These are phyloP conservation scores for Sporisorium sorghi DNA, from an alignment of 1,284 basidiomycete genomes.

Conservation along the genomic window DNA sequence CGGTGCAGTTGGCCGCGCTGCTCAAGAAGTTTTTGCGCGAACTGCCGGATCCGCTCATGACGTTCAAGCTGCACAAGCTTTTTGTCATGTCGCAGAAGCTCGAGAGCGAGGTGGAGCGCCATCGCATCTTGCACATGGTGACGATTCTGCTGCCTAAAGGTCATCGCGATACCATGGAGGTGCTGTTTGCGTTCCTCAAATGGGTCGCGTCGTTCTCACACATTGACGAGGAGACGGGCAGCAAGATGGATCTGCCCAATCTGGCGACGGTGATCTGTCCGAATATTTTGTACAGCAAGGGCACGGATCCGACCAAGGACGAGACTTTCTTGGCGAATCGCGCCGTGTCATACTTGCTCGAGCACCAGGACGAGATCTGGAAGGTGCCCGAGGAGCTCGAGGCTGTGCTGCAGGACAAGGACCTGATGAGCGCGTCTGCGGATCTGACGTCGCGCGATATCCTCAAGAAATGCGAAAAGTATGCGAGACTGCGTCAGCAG, in stretches of 20 bases:
- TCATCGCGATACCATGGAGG: slow-evolving; percentile 97
- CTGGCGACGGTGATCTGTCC: slow-evolving; percentile 98
- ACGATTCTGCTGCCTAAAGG: slow-evolving; percentile 88
- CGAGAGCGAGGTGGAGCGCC: slow-evolving; percentile 81
- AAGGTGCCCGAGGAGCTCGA: slow-evolving; percentile 64
- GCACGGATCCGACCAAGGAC: slow-evolving; percentile 86
- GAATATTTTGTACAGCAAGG: slow-evolving; percentile 88
- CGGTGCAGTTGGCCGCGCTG: slow-evolving; percentile 94
- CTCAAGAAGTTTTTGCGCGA: slow-evolving; percentile 97
- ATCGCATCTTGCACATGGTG: slow-evolving; percentile 85
- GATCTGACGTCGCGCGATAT: slow-evolving; percentile 64
- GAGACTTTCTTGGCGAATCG: slow-evolving; percentile 91
- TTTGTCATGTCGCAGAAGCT: slow-evolving; percentile 89
- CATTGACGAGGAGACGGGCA: slow-evolving; percentile 96
- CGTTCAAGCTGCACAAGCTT: slow-evolving; percentile 89
- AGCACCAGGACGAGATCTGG: slow-evolving; percentile 90
- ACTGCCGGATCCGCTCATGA: slow-evolving; percentile 94
- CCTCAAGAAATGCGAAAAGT: slow-evolving; percentile 64
- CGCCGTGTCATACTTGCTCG: slow-evolving; percentile 75
- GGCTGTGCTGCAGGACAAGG: slow-evolving; percentile 62
- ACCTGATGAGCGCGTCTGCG: slow-evolving; percentile 58
- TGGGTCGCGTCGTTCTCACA: slow-evolving; percentile 99
- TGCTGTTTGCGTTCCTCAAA: slow-evolving; percentile 96
- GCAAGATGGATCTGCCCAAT: slow-evolving; percentile 97
- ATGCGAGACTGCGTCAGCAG: slow-evolving; percentile 50